These are phyloP conservation scores for Cyberlindnera americana DNA, from an alignment of 805 yeast species.

Conservation along the genomic window DNA sequence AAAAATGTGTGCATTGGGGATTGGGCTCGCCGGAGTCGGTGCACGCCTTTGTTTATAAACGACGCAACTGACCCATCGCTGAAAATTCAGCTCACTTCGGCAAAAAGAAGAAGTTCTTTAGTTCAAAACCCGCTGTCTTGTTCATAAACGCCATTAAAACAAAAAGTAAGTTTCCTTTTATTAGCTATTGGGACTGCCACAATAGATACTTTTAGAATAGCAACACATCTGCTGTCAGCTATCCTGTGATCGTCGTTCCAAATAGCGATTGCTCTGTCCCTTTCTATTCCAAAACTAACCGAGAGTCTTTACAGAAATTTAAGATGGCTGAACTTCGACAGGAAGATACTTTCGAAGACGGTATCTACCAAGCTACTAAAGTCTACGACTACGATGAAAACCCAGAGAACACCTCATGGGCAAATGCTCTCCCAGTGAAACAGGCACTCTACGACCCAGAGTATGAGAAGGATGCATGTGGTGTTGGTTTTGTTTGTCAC, in stretches of 20 bases:
- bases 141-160: no score
- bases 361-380: conserved; percentile 13
- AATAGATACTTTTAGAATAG: no score
- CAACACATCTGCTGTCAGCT: no score
- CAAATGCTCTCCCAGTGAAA: conserved; percentile 76
- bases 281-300: background rate
- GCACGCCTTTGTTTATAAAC: background rate
- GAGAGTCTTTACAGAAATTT: no score
- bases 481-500: conserved; percentile 96
- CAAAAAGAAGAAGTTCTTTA: no score
- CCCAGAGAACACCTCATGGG: conserved; percentile 86
- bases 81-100: background rate
- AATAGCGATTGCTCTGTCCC: no score
- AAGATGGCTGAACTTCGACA: conserved; percentile 15
- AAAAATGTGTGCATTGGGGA: no score
- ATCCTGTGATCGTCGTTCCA: no score
- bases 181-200: no score
- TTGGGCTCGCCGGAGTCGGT: background rate
- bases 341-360: conserved; percentile 15
- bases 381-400: conserved; percentile 59
- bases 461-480: conserved; percentile 94
- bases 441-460: conserved; percentile 94
- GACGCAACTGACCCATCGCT: background rate
- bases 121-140: no score
- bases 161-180: no score